These are phyloP conservation scores for Thielaviopsis musarum DNA, from an alignment of 2,329 filamentous ascomycete species.

Conservation along the genomic window DNA sequence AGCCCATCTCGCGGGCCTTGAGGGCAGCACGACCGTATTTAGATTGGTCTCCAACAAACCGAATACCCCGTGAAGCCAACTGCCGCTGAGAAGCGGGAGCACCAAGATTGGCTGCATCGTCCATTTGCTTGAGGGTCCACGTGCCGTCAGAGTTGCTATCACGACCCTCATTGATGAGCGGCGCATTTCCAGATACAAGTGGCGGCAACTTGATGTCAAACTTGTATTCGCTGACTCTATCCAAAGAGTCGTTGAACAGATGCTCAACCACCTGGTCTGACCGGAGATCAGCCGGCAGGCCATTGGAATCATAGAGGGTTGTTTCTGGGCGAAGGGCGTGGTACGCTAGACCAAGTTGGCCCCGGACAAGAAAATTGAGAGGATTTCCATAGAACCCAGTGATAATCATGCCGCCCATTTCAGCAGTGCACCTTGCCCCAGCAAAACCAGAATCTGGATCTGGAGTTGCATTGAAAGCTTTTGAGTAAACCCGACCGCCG, in stretches of 20 bases:
- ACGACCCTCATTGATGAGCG: constrained; percentile 64
- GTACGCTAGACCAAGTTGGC: constrained; percentile 75
- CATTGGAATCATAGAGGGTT: constrained; percentile 76
- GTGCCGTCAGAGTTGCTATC: constrained; percentile 56
- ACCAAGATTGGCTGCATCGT: constrained; percentile 42
- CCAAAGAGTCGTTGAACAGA: constrained; percentile 86
- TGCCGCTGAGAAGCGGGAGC: not conserved
- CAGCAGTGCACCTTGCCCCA: constrained; percentile 58
- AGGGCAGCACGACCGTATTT: constrained; percentile 37
- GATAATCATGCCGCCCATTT: constrained; percentile 97
- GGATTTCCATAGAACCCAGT: constrained; percentile 97
- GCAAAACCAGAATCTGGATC: constrained; percentile 28
- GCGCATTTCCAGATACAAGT: constrained; percentile 66
- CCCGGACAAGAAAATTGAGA: constrained; percentile 75
- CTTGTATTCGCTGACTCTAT: constrained; percentile 80
- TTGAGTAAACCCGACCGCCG: constrained; percentile 87
- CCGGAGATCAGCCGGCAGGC: constrained; percentile 57
- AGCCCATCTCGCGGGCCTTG: constrained; percentile 68
- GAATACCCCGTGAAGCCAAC: constrained; percentile 3
- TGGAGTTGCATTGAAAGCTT: constrained; percentile 42
- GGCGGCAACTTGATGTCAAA: constrained; percentile 54
- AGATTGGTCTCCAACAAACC: constrained; percentile 9
- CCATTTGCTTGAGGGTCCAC: constrained; percentile 31
- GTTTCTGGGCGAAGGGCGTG: constrained; percentile 66
- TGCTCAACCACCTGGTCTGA: constrained; percentile 76